Evolutionary conservation across 441 rosid species (phyloP).

Genomic region (Croton setiger): DNA sequence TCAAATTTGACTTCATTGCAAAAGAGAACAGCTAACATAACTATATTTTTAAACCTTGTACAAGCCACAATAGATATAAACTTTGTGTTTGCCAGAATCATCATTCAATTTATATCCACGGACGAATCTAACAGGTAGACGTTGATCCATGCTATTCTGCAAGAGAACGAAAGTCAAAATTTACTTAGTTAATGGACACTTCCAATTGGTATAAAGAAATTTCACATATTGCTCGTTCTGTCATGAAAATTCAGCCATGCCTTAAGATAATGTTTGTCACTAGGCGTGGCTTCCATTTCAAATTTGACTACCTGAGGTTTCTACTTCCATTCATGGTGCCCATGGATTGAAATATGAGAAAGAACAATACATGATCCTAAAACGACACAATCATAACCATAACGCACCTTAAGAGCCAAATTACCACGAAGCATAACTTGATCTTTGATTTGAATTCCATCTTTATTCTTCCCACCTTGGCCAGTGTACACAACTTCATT

Average conservation of each 20-base stretch:
- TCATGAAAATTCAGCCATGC: neutral
- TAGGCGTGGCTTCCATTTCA: neutral
- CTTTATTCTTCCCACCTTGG: slow-evolving; percentile 30
- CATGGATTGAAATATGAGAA: slow-evolving; percentile 1
- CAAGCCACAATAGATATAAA: slow-evolving; percentile 43
- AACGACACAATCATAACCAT: slow-evolving; percentile 5
- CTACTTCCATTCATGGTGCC: slow-evolving; percentile 2
- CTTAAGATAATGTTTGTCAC: too few species aligned
- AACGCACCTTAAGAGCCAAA: slow-evolving; percentile 52
- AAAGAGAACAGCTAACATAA: neutral
- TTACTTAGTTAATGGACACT: neutral
- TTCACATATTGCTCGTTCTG: neutral
- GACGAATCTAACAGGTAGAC: slow-evolving; percentile 44
- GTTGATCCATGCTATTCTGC: slow-evolving; percentile 41
- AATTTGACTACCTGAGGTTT: neutral
- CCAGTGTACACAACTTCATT: slow-evolving; percentile 43
- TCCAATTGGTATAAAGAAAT: neutral
- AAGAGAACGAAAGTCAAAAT: slow-evolving; percentile 8
- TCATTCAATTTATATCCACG: slow-evolving; percentile 26
- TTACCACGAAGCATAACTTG: slow-evolving; percentile 39
- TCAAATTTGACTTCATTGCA: neutral
- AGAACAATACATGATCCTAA: neutral
- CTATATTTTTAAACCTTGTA: slow-evolving; percentile 35
- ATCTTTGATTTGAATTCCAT: slow-evolving; percentile 31
- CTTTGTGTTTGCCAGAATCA: slow-evolving; percentile 21